These are phyloP conservation scores for Friedmanniomyces simplex DNA, from an alignment of 495 filamentous ascomycete genomes.

Conservation along the genomic window DNA sequence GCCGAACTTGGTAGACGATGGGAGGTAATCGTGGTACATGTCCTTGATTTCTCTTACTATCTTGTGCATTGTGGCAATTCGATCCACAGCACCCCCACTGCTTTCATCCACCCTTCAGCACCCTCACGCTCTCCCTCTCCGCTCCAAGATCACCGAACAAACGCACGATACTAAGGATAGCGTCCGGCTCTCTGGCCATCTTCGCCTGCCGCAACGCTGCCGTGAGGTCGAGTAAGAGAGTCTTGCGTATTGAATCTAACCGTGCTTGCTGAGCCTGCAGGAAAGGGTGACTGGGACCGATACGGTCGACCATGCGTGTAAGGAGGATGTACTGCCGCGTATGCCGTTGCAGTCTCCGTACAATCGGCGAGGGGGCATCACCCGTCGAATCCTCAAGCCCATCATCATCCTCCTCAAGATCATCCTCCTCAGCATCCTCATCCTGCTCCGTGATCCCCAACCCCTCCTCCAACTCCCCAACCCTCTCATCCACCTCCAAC, in stretches of 20 bases:
- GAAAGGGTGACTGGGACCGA: constrained; percentile 57
- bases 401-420: constrained; percentile 28
- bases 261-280: constrained; percentile 46
- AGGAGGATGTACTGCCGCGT: constrained; percentile 49
- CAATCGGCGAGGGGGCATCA: constrained; percentile 31
- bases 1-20: no score
- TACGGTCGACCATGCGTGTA: constrained; percentile 38
- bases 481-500: constrained; percentile 36
- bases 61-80: no score
- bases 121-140: constrained; percentile 50
- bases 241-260: constrained; percentile 54
- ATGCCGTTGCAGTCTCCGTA: constrained; percentile 42
- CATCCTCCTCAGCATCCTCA: constrained; percentile 33
- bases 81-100: no score
- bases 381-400: constrained; percentile 17
- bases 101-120: constrained; percentile 44
- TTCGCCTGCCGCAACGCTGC: constrained; percentile 66
- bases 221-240: constrained; percentile 71
- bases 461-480: constrained; percentile 60
- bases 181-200: constrained; percentile 51
- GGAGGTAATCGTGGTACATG: no score
- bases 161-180: constrained; percentile 40
- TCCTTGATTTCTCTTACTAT: no score
- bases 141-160: constrained; percentile 74
- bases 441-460: constrained; percentile 41